phyloP scores from a whole-genome alignment of 1,284 basidiomycete species.

The Malassezia yamatoensis region DNA sequence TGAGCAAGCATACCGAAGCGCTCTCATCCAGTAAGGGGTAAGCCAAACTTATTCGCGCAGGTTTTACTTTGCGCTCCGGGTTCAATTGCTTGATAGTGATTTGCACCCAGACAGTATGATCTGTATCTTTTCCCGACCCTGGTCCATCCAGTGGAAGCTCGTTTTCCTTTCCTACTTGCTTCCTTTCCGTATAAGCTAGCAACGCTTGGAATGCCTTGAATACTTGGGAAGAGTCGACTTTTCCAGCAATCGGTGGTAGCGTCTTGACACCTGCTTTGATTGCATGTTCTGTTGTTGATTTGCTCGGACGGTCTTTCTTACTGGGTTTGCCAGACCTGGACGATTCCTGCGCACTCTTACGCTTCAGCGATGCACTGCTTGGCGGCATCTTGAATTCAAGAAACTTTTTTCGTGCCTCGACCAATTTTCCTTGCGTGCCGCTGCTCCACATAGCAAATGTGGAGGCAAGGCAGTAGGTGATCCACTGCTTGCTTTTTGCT shows the following conservation, averaged over 20 bases:
- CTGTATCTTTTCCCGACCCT: constrained; percentile 20
- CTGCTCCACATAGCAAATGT: not conserved
- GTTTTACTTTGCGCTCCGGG: constrained; percentile 28
- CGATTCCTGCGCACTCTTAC: not conserved
- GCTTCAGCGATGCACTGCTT: not conserved
- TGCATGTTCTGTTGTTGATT: not conserved
- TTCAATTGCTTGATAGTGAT: constrained; percentile 33
- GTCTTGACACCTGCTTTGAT: not conserved
- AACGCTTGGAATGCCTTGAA: constrained; percentile 40
- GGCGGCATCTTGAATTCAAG: not conserved
- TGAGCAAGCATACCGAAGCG: constrained; percentile 72
- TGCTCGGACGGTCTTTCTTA: too few species aligned
- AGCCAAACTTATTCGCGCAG: constrained; percentile 55
- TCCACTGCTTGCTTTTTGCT: too few species aligned
- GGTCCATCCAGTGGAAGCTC: constrained; percentile 32
- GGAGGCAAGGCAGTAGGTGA: not conserved
- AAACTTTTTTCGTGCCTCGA: too few species aligned
- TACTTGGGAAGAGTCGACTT: constrained; percentile 28
- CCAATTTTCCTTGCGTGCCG: not conserved
- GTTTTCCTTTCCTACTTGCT: not conserved
- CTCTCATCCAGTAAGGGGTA: constrained; percentile 74
- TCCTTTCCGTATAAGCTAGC: constrained; percentile 21
- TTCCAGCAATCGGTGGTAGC: constrained; percentile 14
- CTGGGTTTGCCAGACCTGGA: too few species aligned
- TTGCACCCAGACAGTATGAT: constrained; percentile 33